Base-by-base conservation (phyloP, 2,329 filamentous ascomycete genomes). In the Trichoderma endophyticum region DNA sequence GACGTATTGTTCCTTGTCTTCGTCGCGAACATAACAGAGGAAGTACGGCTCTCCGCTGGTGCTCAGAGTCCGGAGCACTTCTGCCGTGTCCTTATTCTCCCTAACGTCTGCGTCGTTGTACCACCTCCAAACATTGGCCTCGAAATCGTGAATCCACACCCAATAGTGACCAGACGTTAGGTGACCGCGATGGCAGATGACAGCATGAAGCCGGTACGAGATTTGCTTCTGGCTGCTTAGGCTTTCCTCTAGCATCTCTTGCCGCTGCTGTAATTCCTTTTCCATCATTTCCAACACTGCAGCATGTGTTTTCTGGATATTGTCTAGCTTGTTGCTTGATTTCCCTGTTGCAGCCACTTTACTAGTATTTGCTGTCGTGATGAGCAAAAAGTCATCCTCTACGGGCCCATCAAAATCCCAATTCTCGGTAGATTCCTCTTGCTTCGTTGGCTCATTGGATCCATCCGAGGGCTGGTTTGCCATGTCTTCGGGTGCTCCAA, bases 111-210 rank as follows among this genome's bases (percentile, higher is more conserved):
- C 91, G 78, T 99, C 96, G 79, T 99, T 99, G 85, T 98, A 99
- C 78, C 93, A 94, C 71, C 94, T 91, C 95, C 96, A 99, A 24
- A 95, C 85, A 56, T 89, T 88, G 61, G 89, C 88, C 75, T 91
- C 88, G 80, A 97, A 97, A 82, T 98, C 96, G 78, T 91, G 93
- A 74, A 99, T 97, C 87, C 95, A 98, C 59, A 98, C 94, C 91
- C 94, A 98, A 83, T 98, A 99, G 81, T 99, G 96, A 0, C 96
- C 96, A 60, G 91, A 91, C 59, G 86, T 87, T 54, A 91, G 86
- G 76, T 86, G 85, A 36, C 93, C 93, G 24, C 92, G 91, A 80
- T 99, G 96, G 77, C 97, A 95, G 78, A 99, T 97, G 36, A 98
- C 92, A 0, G 95, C 93, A 76, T 98, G 95, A 5, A 99, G 88